These are phyloP conservation scores for Neofusicoccum kwambonambiense DNA, from an alignment of 2,329 filamentous ascomycete genomes.

Conservation along the genomic window DNA sequence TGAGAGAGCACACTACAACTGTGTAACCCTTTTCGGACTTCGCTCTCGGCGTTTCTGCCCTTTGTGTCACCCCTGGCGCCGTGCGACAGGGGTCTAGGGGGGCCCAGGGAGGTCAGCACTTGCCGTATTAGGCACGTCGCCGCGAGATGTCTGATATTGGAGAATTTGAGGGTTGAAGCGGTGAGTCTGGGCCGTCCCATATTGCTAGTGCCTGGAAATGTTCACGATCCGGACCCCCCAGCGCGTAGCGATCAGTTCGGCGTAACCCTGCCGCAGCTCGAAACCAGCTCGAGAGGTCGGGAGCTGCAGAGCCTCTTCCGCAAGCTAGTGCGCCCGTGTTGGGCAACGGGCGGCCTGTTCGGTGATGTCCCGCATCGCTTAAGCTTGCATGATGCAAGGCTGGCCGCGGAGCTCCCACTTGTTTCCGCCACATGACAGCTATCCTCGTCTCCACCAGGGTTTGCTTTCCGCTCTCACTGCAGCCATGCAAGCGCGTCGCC, in stretches of 20 bases:
- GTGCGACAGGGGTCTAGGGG: neutral
- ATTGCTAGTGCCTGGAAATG: neutral
- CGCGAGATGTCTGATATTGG: conserved; percentile 12
- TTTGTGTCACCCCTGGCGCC: neutral
- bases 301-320: conserved; percentile 4
- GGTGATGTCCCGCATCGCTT: conserved; percentile 14
- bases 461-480: conserved; percentile 14
- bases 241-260: neutral
- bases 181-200: conserved; percentile 1
- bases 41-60: conserved; percentile 1
- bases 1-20: neutral
- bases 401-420: conserved; percentile 13
- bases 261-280: neutral
- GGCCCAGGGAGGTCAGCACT: neutral
- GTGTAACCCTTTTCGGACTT: conserved; percentile 4
- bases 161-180: neutral
- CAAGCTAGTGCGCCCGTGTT: conserved; percentile 1
- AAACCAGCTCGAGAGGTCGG: neutral
- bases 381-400: conserved; percentile 15
- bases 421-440: conserved; percentile 17
- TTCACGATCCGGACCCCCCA: neutral
- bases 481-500: conserved; percentile 7
- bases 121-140: neutral
- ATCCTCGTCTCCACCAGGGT: neutral
- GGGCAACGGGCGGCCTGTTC: conserved; percentile 3